Conservation (phyloP, 2,329 filamentous ascomycete species). For the Ceratocystis papillata region DNA sequence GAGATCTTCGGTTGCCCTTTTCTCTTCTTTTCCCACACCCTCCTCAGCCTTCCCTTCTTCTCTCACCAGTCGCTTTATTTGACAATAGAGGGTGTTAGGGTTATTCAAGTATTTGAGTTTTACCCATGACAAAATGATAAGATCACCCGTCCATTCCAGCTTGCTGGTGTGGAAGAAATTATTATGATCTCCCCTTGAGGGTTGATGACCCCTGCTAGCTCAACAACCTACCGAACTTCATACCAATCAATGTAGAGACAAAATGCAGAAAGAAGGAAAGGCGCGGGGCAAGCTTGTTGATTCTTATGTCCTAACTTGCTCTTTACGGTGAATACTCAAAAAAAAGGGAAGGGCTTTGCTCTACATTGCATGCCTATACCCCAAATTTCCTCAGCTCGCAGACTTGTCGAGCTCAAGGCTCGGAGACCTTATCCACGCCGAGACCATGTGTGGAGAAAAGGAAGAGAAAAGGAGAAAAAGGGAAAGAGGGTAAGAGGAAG, state of each 20-base stretch:
- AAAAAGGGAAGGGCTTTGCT: background rate
- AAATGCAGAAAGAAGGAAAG: background rate
- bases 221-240: background rate
- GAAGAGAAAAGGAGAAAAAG: background rate
- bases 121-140: constrained; percentile 5
- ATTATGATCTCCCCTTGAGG: constrained; percentile 3
- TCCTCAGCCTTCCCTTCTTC: background rate
- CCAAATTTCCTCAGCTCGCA: background rate
- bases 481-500: background rate
- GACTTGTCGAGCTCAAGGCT: background rate
- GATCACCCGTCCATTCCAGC: background rate
- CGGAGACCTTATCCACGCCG: background rate
- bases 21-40: background rate
- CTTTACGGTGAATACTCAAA: background rate
- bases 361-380: background rate
- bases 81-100: background rate
- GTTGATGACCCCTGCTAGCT: background rate
- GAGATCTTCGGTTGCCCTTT: background rate
- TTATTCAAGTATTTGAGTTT: constrained; percentile 10
- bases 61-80: background rate
- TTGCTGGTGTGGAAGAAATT: background rate
- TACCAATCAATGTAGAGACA: background rate
- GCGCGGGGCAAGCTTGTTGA: background rate
- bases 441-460: background rate
- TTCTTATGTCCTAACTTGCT: background rate